These are phyloP conservation scores for Seiridium cupressi DNA, from an alignment of 2,329 filamentous ascomycete species.

Conservation along the genomic window DNA sequence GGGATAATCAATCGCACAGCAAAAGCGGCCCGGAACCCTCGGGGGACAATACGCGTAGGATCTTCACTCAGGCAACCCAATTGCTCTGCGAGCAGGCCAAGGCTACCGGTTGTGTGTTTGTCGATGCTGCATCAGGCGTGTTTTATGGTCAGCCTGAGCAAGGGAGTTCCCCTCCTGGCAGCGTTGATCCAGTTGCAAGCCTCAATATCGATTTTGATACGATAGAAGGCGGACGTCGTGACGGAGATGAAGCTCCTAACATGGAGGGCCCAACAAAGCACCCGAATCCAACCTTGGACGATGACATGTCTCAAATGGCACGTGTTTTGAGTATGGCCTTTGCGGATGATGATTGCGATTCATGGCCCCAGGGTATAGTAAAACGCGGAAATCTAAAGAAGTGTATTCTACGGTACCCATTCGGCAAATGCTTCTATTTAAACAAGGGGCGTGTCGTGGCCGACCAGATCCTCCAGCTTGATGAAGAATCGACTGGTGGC, in stretches of 20 bases:
- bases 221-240: neutral
- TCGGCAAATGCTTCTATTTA: conserved; percentile 20
- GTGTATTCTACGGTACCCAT: conserved; percentile 18
- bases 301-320: neutral
- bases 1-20: neutral
- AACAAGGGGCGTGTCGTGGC: conserved; percentile 15
- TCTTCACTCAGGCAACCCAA: conserved; percentile 18
- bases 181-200: conserved; percentile 1
- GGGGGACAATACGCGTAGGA: conserved; percentile 13
- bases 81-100: conserved; percentile 17
- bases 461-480: neutral
- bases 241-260: neutral
- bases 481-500: neutral
- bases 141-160: conserved; percentile 11
- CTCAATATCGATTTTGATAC: conserved; percentile 12
- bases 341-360: neutral
- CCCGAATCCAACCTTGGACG: neutral
- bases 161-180: conserved; percentile 9
- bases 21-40: conserved; percentile 8
- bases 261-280: neutral
- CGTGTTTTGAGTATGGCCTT: neutral
- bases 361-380: conserved; percentile 9
- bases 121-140: conserved; percentile 13
- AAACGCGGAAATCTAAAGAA: conserved; percentile 16
- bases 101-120: conserved; percentile 17